Conservation (phyloP, 495 filamentous ascomycete species). For the Aspergillus leporis region DNA sequence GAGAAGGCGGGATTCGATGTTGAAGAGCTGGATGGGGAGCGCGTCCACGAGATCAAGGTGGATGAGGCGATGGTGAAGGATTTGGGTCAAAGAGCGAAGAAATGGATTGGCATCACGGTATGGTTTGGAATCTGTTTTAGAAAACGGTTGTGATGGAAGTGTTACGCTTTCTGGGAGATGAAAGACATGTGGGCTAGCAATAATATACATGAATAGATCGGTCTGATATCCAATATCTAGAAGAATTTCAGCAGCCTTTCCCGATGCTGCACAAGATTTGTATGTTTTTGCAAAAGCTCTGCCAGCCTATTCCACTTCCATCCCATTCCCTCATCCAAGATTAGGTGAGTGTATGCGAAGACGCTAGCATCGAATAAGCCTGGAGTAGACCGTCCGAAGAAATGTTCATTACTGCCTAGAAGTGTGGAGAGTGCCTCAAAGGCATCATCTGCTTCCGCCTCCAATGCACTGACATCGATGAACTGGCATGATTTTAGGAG, state of each 20-base stretch:
- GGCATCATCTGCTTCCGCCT: constrained; percentile 67
- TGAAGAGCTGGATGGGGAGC: constrained; percentile 25
- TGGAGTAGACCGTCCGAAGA: constrained; percentile 63
- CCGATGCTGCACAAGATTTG: constrained; percentile 57
- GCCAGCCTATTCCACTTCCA: constrained; percentile 56
- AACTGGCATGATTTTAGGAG: constrained; percentile 63
- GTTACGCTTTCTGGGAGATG: not conserved
- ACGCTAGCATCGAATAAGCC: constrained; percentile 82
- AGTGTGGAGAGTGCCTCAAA: constrained; percentile 73
- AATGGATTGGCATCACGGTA: constrained; percentile 68
- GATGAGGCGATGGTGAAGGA: constrained; percentile 47
- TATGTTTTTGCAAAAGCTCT: constrained; percentile 39
- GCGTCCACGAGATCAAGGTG: constrained; percentile 48
- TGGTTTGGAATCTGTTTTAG: constrained; percentile 65
- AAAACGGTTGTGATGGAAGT: constrained; percentile 30
- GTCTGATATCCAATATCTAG: constrained; percentile 15
- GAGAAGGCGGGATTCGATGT: constrained; percentile 53
- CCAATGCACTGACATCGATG: constrained; percentile 64
- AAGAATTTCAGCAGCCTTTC: constrained; percentile 47
- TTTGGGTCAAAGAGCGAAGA: constrained; percentile 60
- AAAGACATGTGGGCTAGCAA: constrained; percentile 16
- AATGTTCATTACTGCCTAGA: constrained; percentile 64
- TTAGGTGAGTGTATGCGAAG: constrained; percentile 86
- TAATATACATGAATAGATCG: constrained; percentile 27
- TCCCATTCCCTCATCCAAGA: constrained; percentile 60